These are phyloP conservation scores for Rhodotorula sp. DNA, from an alignment of 1,284 basidiomycete species.

Conservation along the genomic window DNA sequence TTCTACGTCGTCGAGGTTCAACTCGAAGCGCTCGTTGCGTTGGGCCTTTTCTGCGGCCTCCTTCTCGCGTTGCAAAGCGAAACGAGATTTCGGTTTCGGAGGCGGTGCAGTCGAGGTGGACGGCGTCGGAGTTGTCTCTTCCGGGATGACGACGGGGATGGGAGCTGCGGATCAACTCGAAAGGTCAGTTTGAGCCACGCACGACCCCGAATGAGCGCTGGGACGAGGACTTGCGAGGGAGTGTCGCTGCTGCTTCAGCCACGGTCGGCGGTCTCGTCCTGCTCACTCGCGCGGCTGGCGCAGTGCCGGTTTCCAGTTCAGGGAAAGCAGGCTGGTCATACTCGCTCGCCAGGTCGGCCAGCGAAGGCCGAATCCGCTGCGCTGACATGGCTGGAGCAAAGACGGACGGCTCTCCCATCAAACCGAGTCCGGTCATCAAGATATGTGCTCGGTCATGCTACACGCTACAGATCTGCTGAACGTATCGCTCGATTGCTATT, in stretches of 20 bases:
- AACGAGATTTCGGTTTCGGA: slow-evolving; percentile 36
- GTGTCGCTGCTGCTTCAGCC: neutral
- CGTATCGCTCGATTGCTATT: too few relatives aligned
- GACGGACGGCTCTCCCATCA: neutral
- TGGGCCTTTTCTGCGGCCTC: slow-evolving; percentile 17
- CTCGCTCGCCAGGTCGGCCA: slow-evolving; percentile 21
- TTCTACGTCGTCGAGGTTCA: slow-evolving; percentile 25
- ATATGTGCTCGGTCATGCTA: too few relatives aligned
- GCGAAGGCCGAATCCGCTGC: slow-evolving; percentile 24
- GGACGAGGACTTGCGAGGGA: slow-evolving; percentile 17
- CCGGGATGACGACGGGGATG: slow-evolving; percentile 8
- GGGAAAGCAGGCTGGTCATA: slow-evolving; percentile 30
- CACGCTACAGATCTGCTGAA: too few relatives aligned
- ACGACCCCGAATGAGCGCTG: neutral
- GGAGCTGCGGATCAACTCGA: neutral
- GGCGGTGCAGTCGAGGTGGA: neutral
- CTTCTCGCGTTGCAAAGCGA: slow-evolving; percentile 35
- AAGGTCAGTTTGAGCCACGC: too few relatives aligned
- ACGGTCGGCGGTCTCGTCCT: slow-evolving; percentile 3
- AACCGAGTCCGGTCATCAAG: too few relatives aligned
- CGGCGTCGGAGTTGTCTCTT: neutral
- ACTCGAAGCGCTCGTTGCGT: slow-evolving; percentile 32
- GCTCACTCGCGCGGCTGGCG: slow-evolving; percentile 21
- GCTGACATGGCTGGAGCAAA: neutral
- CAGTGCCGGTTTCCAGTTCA: slow-evolving; percentile 17